Base-by-base conservation (phyloP, 768 basidiomycete genomes). In the Suillus hirtellus region DNA sequence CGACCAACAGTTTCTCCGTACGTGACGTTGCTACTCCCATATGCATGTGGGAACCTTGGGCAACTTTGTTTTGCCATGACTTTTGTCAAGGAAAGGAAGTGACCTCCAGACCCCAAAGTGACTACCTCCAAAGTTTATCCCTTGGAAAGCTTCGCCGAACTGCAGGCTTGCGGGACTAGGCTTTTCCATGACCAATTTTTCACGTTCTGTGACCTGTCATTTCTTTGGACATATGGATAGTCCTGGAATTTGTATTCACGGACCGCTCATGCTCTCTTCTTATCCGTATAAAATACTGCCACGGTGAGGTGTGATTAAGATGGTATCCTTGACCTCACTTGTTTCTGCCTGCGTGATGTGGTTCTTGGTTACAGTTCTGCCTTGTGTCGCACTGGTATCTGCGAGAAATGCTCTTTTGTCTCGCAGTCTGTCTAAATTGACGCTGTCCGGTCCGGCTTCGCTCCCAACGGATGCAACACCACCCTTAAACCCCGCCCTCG, bases 381-480 rank as follows among this genome's bases (percentile, higher is more conserved):
- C 21, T 63, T 60, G 43, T 46, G 44, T 47, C 40, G 44, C 62
- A 15, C 21, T 63, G 37, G 66, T 35, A 64, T 49, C 54, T 24
- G 64, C 71, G 6, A 63, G 59, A 11, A 61, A 65, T 61, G 58
- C 40, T 8, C 58, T 68, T 62, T n/a, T 64, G 27, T 1, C 61
- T 38, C 65, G 63, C 34, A 43, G 60, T 35, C 38, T 58, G 35
- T 66, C 68, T 1, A 70, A 61, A 14, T 56, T 83, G 59, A 79
- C 71, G 35, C 73, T 84, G 5, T 42, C 66, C 49, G 82, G 81
- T n/a, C 76, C 80, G 17, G 67, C 81, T 2, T 72, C 74, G 3
- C 76, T 84, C 27, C 82, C 83, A 7, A 60, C 60, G 5, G 77
- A 78, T 62, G 82, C 82, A 0, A 84, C 83, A 4, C 75, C 79